Evolutionary conservation across 1,284 basidiomycete genomes (phyloP), one percentile per base, ranked within the genome.

Genomic region (Flammula alnicola): DNA sequence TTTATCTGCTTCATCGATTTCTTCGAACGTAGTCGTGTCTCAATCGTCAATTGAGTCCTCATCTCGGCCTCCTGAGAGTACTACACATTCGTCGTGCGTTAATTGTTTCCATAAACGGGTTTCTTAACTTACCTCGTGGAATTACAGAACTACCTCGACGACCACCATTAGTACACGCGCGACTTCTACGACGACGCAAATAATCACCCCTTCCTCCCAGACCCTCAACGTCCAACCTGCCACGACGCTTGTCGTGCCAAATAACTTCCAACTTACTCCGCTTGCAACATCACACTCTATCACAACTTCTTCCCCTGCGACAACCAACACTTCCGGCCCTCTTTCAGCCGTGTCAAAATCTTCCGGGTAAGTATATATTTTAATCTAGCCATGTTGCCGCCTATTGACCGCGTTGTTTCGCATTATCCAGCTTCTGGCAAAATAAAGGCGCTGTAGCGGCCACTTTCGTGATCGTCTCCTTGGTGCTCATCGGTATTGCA

Each of bases 371-470:
- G 57, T 54, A 14, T 25, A 19, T 44, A 19, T 44, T 44, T 41
- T 16, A 31, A 37, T 36, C 26, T 47, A 17, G 2, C 44, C 14
- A 16, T 35, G 35, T 17, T 35, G 42, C 37, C 36, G 43, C 22
- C 31, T 36, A 54, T 49, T 53, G 16, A 46, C 44, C 17, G 44
- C n/a, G n/a, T n/a, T 31, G 36, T 31, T 20, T 27, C 16, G 12
- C 27, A 20, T 19, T 16, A 29, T 36, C 20, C 46, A 79, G 78
- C 25, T 80, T 81, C 60, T 77, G 73, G 66, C 60, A 69, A 27
- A 74, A 77, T 47, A 77, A 73, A 55, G 70, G 65, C 20, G 75
- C 74, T 7, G 76, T 81, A 9, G 77, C 73, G 0, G 76, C 76
- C 26, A 75, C 72, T 1, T 81, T 81, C 41, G 68, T 72, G 23